Evolutionary conservation across 129 eudicot genomes (phyloP), one percentile per base, ranked within the genome.

Genomic region (Flaveria robusta): DNA sequence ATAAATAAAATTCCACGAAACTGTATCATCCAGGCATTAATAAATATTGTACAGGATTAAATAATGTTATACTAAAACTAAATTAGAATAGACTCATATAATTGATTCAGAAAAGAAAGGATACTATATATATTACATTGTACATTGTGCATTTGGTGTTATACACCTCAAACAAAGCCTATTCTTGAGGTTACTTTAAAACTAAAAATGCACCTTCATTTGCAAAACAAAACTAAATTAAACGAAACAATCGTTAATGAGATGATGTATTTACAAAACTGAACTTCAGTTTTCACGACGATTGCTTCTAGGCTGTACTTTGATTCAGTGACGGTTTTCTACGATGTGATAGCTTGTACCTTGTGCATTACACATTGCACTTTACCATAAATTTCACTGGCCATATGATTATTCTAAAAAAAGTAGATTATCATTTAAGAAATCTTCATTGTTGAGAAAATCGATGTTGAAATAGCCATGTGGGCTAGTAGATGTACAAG

Each of bases 91-190:
- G n/a, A 49, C 7, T 59, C 29, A 11, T 12, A 60, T 27, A 60
- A 4, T 60, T 60, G 8, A 58, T 24, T 58, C 16, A 14, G 23
- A 23, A 3, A 2, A 24, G 50, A 18, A 39, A 67, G 15, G 37
- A 22, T 43, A 42, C 7, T 43, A 47, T 13, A 50, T 68, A 58
- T 58, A 41, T 73, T 56, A 73, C 59, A 59, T n/a, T 74, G 77
- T 74, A 74, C 60, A 74, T 45, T 42, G 59, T 74, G 78, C 78
- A 74, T 74, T 23, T 59, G 31, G 45, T 42, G 29, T 59, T 24
- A 65, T 56, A 41, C 41, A 46, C 59, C 59, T 69, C 59, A n/a
- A 13, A 46, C 15, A 69, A 46, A 29, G 26, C 46, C 12, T 29
- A 34, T 64, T 45, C 34, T 15, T 66, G 51, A 39, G n/a, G 71